Base-by-base conservation (phyloP, 2,329 filamentous ascomycete species). In the Penicillium olsonii region DNA sequence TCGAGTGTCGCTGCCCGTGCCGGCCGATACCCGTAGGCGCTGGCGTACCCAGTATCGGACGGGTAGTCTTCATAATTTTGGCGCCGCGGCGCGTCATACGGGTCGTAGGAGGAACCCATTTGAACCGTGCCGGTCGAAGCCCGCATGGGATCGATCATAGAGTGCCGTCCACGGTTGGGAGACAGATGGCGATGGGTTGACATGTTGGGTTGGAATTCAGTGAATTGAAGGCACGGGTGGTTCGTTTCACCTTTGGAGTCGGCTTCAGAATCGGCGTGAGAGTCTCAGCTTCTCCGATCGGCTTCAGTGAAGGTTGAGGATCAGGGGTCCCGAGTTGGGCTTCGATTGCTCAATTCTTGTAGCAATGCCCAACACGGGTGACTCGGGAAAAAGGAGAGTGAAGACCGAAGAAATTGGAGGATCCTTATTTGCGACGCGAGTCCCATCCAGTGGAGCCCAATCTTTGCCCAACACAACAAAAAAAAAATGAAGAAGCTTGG, bases 61-160 rank as follows among this genome's bases (percentile, higher is more conserved):
- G 67, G 57, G 45, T 71, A 68, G 20, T 64, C 59, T 15, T 67
- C 54, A 44, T 68, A 66, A 37, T 59, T 56, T 34, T 66, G 62
- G 35, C 62, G 63, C 37, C 63, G 52, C 7, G 64, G 57, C 6
- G 59, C 55, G 24, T 67, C 60, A 45, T 71, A 69, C 5, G 63
- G 57, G 42, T 74, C 69, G 46, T 64, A 61, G 37, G 67, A 63
- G 10, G 70, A 65, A 40, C 55, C 62, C 33, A 67, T 58, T 40
- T 67, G 60, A 35, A 75, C 65, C 38, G 66, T 72, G 31, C 71
- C 71, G 6, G 71, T 74, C 15, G 73, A 75, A 24, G 70, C 65
- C 34, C 71, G 68, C 62, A 69, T 63, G 22, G 70, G 69, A 40
- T 73, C 70, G 41, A 63, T 56, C 53, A 68, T 52, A 49, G 54